Base-by-base conservation (phyloP, 208 protist genomes). In the Phytomonas sp. region DNA sequence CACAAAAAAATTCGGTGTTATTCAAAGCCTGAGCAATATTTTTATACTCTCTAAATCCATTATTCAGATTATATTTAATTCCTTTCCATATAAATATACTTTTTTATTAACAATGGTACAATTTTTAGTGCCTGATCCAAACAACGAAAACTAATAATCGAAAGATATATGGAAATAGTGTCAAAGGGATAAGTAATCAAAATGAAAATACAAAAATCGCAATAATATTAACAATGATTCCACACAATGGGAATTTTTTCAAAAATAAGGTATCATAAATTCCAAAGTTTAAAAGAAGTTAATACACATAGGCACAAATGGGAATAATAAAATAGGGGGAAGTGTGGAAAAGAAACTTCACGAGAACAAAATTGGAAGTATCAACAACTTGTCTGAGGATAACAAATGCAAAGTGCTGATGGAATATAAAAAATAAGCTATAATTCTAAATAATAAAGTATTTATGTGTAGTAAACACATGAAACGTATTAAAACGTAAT, bases 371-470 rank as follows among this genome's bases (percentile, higher is more conserved):
- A 23, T 19, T 34, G 6, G 3, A 34, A 4, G 60, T 3, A 4
- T 34, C 19, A 23, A 23, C 36, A 64, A 64, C 3, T 23, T 64
- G 32, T 12, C 32, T 64, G 3, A 64, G 31, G 7, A 14, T 3
- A 64, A 19, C 60, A 12, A 64, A 64, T 40, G 36, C 3, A 64
- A 42, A 64, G 11, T 64, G 60, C 6, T 64, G 14, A 42, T 42
- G 12, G 19, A 4, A 16, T 49, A 23, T 49, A 49, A 4, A 49
- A 49, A 49, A 16, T 23, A 49, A 49, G 1, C 1, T 23, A 3
- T 19, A 23, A 49, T 23, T n/a, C n/a, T n/a, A 49, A 49, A 49
- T 4, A 49, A 23, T 64, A 10, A 42, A 19, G 11, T 40, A 23
- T 12, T 64, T 14, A 64, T 64, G 32, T 40, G 19, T 64, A 64